Percentiles rank a stretch among this genome's conserved stretches.
phyloP scores from a whole-genome alignment of 768 basidiomycete genomes.

The Mycena chlorophos region DNA sequence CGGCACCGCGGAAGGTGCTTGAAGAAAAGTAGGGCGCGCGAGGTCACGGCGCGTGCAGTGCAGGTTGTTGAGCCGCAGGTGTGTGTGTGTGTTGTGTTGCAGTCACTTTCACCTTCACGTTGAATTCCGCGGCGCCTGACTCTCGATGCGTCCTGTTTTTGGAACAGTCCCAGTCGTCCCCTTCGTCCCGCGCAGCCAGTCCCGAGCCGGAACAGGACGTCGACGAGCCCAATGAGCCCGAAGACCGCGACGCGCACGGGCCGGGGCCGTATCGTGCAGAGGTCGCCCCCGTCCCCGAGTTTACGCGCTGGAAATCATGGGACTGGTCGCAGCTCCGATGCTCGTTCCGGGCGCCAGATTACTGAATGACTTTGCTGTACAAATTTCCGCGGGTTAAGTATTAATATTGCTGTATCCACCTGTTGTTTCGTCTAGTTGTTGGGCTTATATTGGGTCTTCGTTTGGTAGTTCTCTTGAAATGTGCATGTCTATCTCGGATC shows the following conservation, averaged over 20 bases:
- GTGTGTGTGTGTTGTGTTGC: neutral
- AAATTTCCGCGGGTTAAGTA: neutral
- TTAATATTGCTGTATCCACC: neutral
- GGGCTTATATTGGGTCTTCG: neutral
- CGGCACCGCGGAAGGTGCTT: slow-evolving; percentile 63
- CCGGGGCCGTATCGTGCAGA: too few species aligned
- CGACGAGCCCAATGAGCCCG: neutral
- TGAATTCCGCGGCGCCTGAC: too few species aligned
- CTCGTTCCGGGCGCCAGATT: neutral
- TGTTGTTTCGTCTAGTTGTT: too few species aligned
- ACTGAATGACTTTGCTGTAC: neutral
- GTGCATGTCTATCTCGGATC: neutral
- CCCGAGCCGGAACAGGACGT: too few species aligned
- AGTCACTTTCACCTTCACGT: neutral
- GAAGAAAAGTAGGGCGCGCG: slow-evolving; percentile 38
- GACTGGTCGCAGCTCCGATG: neutral
- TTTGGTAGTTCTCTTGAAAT: neutral
- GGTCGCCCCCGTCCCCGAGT: neutral
- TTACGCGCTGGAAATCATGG: neutral
- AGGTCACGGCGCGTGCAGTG: slow-evolving; percentile 9
- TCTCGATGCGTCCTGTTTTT: too few species aligned
- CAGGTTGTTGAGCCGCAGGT: neutral
- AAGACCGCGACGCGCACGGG: neutral
- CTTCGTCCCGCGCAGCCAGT: too few species aligned
- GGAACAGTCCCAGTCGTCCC: too few species aligned